Conservation (phyloP, 2,329 filamentous ascomycete genomes). For the Colletotrichum incanum region DNA sequence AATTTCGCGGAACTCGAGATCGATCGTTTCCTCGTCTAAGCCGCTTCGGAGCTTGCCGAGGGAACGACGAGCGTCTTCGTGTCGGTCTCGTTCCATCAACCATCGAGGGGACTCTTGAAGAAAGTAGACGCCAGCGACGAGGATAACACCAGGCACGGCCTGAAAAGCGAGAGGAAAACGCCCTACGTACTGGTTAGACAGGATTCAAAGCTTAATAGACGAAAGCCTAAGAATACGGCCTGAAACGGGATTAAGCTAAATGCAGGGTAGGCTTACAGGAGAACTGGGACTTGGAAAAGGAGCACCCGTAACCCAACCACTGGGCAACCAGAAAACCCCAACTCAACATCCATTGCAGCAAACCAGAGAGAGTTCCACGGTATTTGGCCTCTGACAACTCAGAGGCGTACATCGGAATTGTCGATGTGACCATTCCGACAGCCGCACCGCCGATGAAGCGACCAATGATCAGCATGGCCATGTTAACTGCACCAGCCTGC, state of each 20-base stretch:
- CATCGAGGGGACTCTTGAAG: conserved; percentile 47
- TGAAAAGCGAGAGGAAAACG: conserved; percentile 52
- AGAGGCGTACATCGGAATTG: conserved; percentile 63
- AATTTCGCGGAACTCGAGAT: conserved; percentile 59
- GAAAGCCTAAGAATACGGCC: conserved; percentile 34
- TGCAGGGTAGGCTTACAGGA: conserved; percentile 49
- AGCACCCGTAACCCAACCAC: conserved; percentile 53
- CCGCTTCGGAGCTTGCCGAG: conserved; percentile 53
- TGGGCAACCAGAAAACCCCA: conserved; percentile 58
- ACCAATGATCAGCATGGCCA: conserved; percentile 64
- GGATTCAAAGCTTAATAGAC: conserved; percentile 33
- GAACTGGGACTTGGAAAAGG: conserved; percentile 47
- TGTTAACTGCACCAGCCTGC: conserved; percentile 51
- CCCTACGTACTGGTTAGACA: conserved; percentile 40
- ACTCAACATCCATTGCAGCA: conserved; percentile 62
- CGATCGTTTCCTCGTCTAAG: conserved; percentile 51
- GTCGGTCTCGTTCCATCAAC: conserved; percentile 55
- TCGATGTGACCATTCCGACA: conserved; percentile 62
- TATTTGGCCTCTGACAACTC: conserved; percentile 57
- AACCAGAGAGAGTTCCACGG: conserved; percentile 56
- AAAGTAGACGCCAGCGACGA: conserved; percentile 47
- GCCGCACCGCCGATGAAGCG: conserved; percentile 65
- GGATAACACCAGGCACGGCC: conserved; percentile 47
- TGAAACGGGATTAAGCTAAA: conserved; percentile 43
- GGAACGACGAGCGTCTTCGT: conserved; percentile 52